These are phyloP conservation scores for Suillus discolor DNA, from an alignment of 768 basidiomycete species.

Conservation along the genomic window DNA sequence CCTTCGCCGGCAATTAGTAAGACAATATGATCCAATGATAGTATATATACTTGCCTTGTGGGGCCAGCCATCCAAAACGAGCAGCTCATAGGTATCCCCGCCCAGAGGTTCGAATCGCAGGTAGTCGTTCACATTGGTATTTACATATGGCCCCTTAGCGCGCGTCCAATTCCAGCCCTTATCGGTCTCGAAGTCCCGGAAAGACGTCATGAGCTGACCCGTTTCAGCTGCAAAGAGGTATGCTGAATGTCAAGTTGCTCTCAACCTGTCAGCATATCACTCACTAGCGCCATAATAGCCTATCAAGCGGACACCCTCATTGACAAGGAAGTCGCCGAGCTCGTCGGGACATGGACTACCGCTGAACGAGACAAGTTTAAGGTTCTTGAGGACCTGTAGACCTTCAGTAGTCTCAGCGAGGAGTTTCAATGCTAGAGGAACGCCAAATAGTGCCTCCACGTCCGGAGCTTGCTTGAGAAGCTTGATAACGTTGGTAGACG, in stretches of 20 bases:
- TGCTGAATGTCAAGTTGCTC: neutral
- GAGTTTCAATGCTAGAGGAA: constrained; percentile 44
- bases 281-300: constrained; percentile 52
- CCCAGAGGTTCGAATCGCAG: constrained; percentile 47
- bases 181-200: constrained; percentile 49
- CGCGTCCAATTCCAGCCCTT: constrained; percentile 61
- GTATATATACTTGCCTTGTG: constrained; percentile 40
- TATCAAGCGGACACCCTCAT: constrained; percentile 50
- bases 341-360: constrained; percentile 58
- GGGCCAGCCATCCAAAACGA: constrained; percentile 53
- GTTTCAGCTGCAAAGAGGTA: constrained; percentile 26
- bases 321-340: constrained; percentile 51
- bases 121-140: constrained; percentile 32
- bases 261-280: constrained; percentile 15
- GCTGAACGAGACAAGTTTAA: constrained; percentile 53
- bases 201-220: constrained; percentile 47
- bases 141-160: constrained; percentile 26
- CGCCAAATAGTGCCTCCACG: constrained; percentile 36
- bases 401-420: constrained; percentile 52
- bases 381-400: constrained; percentile 39
- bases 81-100: constrained; percentile 46
- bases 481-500: constrained; percentile 43
- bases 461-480: constrained; percentile 38
- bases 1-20: constrained; percentile 12
- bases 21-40: constrained; percentile 16